Base-by-base conservation (phyloP, 1,284 basidiomycete species). In the Sanghuangporus baumii region DNA sequence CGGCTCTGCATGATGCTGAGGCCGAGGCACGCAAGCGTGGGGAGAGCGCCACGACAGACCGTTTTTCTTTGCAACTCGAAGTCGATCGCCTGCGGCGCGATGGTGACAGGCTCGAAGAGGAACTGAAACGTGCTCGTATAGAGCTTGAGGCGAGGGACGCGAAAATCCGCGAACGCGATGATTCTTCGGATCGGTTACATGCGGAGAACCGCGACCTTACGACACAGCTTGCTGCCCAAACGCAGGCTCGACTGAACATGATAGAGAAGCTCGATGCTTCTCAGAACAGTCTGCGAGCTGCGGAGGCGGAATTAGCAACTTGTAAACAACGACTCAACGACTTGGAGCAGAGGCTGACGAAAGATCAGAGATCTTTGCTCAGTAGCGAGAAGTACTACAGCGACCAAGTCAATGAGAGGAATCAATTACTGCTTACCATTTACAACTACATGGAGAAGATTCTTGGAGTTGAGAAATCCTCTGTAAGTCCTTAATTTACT, bases 391-490 rank as follows among this genome's bases (percentile, higher is more conserved):
- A 80, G 59, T 88, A 94, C 73, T 93, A 91, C 69, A 83, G 94
- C 38, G 90, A 95, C 73, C 94, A 97, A 74, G 76, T 96, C 54
- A 94, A 91, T 34, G 96, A 98, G 76, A 81, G 94, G 63, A 96
- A 96, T 73, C 95, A 93, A 23, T 79, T 98, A 31, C 76, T 98
- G 55, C 78, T 97, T 65, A 94, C 91, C 14, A 93, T 98, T 37
- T 97, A 95, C 75, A 93, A 96, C 74, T 95, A 96, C 71, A 86
- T 98, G 80, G 95, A 97, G 71, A 93, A 92, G 78, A 93, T 98
- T 68, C 79, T 97, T 7, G 94, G 93, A 2, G 87, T 91, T 12
- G 93, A 95, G 70, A 90, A 87, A 77, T 88, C 86, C 0, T 85
- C 88, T 56, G 93, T 94, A 69, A 69, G 91, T 80, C 18, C 51